Evolutionary conservation across 179 eudicot species (phyloP), one percentile per base, ranked within the genome.

Genomic region (Silene coronaria): DNA sequence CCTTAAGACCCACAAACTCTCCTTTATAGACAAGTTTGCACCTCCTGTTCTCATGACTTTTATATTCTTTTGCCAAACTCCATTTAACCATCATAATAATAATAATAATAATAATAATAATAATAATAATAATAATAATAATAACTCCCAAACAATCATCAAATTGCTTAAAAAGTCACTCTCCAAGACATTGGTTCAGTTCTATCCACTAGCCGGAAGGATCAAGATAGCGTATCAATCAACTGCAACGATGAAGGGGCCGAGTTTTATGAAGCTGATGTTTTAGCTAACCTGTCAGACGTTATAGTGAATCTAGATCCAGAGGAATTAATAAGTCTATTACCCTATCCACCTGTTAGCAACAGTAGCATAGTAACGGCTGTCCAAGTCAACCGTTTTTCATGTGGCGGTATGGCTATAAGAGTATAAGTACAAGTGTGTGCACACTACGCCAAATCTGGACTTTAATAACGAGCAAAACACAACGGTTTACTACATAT

Each of bases 131-230:
- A 32, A 42, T 34, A 7, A 8, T 0, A 38, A 9, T 38, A 38
- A 45, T 45, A 45, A 45, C 51, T 45, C 51, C 51, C 51, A 45
- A 45, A 45, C 13, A 7, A 45, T 13, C 14, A 45, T 13, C 51
- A 66, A 69, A 72, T 46, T 74, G 5, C 84, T 85, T 27, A 80
- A 83, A 59, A 77, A 74, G 5, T 77, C 86, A 17, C 88, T 86
- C 38, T 81, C 88, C 8, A 34, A 46, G 21, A 74, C 81, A 6
- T 83, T 86, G 2, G 67, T 57, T 8, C 79, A 81, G 62, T 86
- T 81, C 80, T 86, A 84, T 75, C 87, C 85, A 0, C 75, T 86
- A 11, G 83, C 87, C 2, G 89, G 87, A 12, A 85, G 82, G 36
- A 67, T 86, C 70, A 27, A 21, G 76, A 66, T 32, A 21, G 72